Percentiles rank a stretch among this genome's conserved stretches.
phyloP scores from a whole-genome alignment of 345 rosid genomes.

The Eucalyptus cloeziana region DNA sequence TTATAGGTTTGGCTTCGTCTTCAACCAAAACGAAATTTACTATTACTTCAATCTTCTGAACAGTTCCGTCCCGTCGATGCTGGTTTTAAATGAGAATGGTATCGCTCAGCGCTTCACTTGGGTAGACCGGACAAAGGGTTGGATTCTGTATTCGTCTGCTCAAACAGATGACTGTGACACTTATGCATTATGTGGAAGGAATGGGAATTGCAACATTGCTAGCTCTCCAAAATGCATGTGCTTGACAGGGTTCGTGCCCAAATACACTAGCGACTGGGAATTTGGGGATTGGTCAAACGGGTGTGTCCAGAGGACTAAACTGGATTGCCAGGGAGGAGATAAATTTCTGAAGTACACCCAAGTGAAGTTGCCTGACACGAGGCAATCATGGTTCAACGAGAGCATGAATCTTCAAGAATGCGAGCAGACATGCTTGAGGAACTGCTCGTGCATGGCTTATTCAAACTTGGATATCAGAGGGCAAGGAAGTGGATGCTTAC shows the following conservation, averaged over 20 bases:
- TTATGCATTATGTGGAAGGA: constrained; percentile 12
- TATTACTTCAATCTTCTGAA: constrained; percentile 4
- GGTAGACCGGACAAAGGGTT: constrained; percentile 8
- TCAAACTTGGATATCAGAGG: constrained; percentile 1
- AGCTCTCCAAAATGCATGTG: constrained; percentile 12
- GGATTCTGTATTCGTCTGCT: constrained; percentile 11
- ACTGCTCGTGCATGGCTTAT: constrained; percentile 26
- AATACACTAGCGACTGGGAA: neutral
- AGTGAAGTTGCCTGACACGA: constrained; percentile 6
- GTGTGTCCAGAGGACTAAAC: constrained; percentile 3
- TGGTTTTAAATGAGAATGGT: constrained; percentile 10
- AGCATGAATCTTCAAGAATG: constrained; percentile 17
- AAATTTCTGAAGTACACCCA: neutral
- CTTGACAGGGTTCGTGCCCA: constrained; percentile 2
- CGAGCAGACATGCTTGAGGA: constrained; percentile 6
- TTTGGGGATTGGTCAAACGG: constrained; percentile 15
- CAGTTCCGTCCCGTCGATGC: constrained; percentile 7
- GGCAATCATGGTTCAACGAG: constrained; percentile 3
- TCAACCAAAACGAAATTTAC: constrained; percentile 7
- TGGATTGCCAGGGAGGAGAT: constrained; percentile 1
- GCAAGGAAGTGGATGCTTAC: constrained; percentile 16
- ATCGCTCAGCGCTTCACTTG: constrained; percentile 9
- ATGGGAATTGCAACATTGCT: constrained; percentile 16
- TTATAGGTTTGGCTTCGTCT: constrained; percentile 5
- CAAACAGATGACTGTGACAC: constrained; percentile 30